Evolutionary conservation across 2,329 filamentous ascomycete species (phyloP).

Genomic region (Ophiocordyceps camponoti-leonardi): DNA sequence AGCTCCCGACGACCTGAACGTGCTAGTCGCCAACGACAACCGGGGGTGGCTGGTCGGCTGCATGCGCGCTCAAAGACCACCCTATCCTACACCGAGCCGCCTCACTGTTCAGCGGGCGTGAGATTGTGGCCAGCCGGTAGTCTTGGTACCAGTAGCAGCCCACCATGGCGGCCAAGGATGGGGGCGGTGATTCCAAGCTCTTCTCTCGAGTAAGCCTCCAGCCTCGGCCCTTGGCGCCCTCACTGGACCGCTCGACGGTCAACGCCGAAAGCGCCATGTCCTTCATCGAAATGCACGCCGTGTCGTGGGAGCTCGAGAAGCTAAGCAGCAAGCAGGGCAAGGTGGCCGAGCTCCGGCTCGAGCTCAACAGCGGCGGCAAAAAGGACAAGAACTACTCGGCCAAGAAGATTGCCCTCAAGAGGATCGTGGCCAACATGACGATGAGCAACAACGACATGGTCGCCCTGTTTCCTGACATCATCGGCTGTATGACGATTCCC

Average conservation of each 20-base stretch:
- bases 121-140: background rate
- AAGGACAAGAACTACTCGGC: slow-evolving; percentile 93
- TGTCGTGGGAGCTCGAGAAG: slow-evolving; percentile 25
- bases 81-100: too few relatives aligned
- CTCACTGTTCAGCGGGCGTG: too few relatives aligned
- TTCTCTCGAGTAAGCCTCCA: slow-evolving; percentile 70
- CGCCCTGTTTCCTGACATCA: slow-evolving; percentile 85
- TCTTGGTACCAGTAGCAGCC: slow-evolving; percentile 3
- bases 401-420: slow-evolving; percentile 98
- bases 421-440: slow-evolving; percentile 99
- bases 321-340: slow-evolving; percentile 70
- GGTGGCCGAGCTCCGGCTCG: slow-evolving; percentile 87
- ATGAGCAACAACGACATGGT: slow-evolving; percentile 99
- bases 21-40: too few relatives aligned
- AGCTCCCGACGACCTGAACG: too few relatives aligned
- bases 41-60: too few relatives aligned
- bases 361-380: slow-evolving; percentile 85
- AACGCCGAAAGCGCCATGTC: background rate
- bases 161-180: slow-evolving; percentile 34
- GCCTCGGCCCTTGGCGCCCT: slow-evolving; percentile 3
- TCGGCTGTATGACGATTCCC: slow-evolving; percentile 85
- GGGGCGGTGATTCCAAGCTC: slow-evolving; percentile 94
- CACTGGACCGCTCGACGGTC: background rate
- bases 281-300: slow-evolving; percentile 36
- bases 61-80: too few relatives aligned